These are phyloP conservation scores for Botrytis squamosa DNA, from an alignment of 2,329 filamentous ascomycete species.

Conservation along the genomic window DNA sequence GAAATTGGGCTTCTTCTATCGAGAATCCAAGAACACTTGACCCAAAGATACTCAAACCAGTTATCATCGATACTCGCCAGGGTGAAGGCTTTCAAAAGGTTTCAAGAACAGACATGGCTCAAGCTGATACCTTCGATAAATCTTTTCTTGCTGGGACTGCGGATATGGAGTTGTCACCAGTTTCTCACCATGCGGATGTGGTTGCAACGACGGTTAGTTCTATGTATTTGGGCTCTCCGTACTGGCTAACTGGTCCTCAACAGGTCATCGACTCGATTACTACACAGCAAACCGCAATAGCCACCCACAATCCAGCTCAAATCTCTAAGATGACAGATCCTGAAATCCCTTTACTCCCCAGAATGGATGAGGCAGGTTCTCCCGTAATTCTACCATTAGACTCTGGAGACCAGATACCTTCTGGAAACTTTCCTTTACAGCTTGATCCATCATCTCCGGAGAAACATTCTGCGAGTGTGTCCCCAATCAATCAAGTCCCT, in stretches of 20 bases:
- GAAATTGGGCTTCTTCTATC: neutral
- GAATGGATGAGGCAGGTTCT: neutral
- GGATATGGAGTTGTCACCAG: neutral
- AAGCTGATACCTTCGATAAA: neutral
- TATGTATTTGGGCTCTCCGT: neutral
- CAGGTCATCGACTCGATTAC: neutral
- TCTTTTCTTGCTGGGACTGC: neutral
- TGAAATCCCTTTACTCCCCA: neutral
- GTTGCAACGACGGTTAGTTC: neutral
- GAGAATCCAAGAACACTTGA: neutral
- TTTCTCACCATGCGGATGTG: neutral
- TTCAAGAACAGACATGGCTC: neutral
- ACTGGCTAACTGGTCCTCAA: neutral
- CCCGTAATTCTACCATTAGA: neutral
- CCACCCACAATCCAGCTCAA: neutral
- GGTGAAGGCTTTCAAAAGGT: neutral
- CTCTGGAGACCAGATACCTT: neutral
- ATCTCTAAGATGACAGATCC: neutral
- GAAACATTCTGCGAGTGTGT: slow-evolving; percentile 25
- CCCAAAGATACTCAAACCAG: neutral
- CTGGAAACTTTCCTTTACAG: neutral
- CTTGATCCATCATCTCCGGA: slow-evolving; percentile 22
- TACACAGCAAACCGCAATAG: neutral
- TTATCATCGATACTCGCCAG: neutral
- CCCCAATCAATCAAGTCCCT: slow-evolving; percentile 18